Base-by-base conservation (phyloP, 768 basidiomycete species). In the Tulasnella sp. region DNA sequence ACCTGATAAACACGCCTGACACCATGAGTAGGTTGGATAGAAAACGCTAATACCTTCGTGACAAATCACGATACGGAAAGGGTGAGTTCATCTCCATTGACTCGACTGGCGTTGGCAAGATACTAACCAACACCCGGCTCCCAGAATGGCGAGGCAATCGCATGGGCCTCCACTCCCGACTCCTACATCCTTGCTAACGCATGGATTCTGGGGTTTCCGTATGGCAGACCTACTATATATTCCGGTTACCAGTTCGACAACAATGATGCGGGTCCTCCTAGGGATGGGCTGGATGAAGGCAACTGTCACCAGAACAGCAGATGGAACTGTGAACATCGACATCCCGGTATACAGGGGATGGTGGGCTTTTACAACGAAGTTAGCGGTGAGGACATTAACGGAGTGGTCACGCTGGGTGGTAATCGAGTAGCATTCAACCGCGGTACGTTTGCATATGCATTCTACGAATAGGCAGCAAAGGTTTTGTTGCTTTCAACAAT, bases 161-260 rank as follows among this genome's bases (percentile, higher is more conserved):
- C 0, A 71, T 86, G 5, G 82, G 78, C 65, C 73, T 73, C 47
- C 78, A 80, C 61, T 84, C 84, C 0, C n/a, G 85, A 85, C 68
- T 77, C 80, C 0, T 86, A 85, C 67, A 75, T 77, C 15, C 74
- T 77, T 3, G 82, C 81, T 0, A 76, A 72, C 10, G 75, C 86
- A 30, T 85, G 83, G 72, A 83, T 82, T 0, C 76, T 86, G 13
- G 49, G 69, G 69, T 29, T 82, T 66, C 74, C 83, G 0, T 86
- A 83, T 68, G 83, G 84, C 58, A 82, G 77, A 9, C 82, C 83
- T 0, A 79, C 80, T 0, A 70, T 86, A 51, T 73, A 85, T 0
- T 84, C 82, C 0, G 78, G 79, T 62, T 86, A 82, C 48, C 23
- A 72, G 3, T 70, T 75, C 47, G 48, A 41, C 51, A 58, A 61